Evolutionary conservation across 75 land plant species (phyloP).

Genomic region (Selaginella tamariscina): DNA sequence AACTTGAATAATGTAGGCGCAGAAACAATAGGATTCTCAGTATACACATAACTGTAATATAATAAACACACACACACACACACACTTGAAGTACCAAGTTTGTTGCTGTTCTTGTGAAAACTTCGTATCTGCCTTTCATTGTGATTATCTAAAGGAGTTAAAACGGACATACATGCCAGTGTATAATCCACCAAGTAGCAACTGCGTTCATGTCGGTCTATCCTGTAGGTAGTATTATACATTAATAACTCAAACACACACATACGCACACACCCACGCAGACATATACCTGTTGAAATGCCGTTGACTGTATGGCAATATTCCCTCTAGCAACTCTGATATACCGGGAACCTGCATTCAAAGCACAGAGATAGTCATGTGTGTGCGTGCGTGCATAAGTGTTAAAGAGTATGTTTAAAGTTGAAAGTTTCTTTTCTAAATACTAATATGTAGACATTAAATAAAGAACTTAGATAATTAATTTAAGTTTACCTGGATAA

Average conservation of each 20-base stretch:
- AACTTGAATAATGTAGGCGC: too few relatives aligned
- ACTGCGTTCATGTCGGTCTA: conserved; percentile 59
- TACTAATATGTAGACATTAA: background rate
- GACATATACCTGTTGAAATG: conserved; percentile 81
- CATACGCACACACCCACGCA: too few relatives aligned
- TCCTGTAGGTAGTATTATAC: too few relatives aligned
- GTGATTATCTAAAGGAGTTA: too few relatives aligned
- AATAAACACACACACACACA: too few relatives aligned
- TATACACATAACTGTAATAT: too few relatives aligned
- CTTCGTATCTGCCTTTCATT: too few relatives aligned
- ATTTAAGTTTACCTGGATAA: conserved; percentile 46
- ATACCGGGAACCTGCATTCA: conserved; percentile 58
- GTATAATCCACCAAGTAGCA: conserved; percentile 75
- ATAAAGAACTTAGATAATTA: background rate
- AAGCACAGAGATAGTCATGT: conserved; percentile 5
- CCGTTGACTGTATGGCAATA: conserved; percentile 69
- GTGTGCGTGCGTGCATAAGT: too few relatives aligned
- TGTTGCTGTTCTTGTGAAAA: too few relatives aligned
- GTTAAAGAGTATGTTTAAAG: background rate
- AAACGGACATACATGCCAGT: conserved; percentile 61
- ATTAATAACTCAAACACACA: too few relatives aligned
- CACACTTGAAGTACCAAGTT: too few relatives aligned
- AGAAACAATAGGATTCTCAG: too few relatives aligned
- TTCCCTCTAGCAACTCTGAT: conserved; percentile 70
- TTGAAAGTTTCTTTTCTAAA: background rate